A percentile compares a stretch with the other conserved stretches of the same genome.
Conservation (phyloP, 352 stramenopile genomes). For the Phytophthora pini region DNA sequence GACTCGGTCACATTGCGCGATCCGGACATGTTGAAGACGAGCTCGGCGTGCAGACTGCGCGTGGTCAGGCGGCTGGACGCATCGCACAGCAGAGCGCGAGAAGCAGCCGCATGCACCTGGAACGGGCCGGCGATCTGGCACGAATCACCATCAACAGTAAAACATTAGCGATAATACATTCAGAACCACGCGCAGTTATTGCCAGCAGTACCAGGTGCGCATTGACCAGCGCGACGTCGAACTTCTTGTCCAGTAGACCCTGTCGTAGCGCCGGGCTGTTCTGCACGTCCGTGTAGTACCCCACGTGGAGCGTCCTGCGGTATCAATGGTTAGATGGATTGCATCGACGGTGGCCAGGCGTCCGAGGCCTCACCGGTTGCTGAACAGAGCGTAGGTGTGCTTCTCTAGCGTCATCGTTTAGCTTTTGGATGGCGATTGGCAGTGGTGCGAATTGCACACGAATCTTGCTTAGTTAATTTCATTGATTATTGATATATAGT, state of each 20-base stretch:
- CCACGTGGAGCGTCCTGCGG: constrained; percentile 72
- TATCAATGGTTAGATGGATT: background rate
- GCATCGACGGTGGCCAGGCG: background rate
- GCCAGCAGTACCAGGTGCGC: constrained; percentile 55
- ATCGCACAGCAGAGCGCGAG: constrained; percentile 74
- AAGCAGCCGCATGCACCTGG: constrained; percentile 76
- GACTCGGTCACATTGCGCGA: constrained; percentile 86
- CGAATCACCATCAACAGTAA: constrained; percentile 7
- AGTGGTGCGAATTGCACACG: background rate
- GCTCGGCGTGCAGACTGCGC: constrained; percentile 80
- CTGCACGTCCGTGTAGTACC: constrained; percentile 76
- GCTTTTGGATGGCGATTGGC: background rate
- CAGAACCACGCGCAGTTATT: constrained; percentile 6
- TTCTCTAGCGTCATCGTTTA: constrained; percentile 53
- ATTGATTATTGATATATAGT: too few species aligned
- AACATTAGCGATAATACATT: background rate
- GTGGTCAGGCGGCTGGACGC: constrained; percentile 64
- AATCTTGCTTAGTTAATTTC: background rate
- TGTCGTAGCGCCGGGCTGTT: constrained; percentile 69
- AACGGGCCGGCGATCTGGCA: constrained; percentile 76
- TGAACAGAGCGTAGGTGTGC: constrained; percentile 73
- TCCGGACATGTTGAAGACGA: constrained; percentile 88
- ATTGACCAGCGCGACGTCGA: constrained; percentile 81
- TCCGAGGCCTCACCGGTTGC: constrained; percentile 47
- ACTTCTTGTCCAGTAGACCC: constrained; percentile 63